phyloP scores from a whole-genome alignment of 441 rosid species.

The Isatis lusitanica region DNA sequence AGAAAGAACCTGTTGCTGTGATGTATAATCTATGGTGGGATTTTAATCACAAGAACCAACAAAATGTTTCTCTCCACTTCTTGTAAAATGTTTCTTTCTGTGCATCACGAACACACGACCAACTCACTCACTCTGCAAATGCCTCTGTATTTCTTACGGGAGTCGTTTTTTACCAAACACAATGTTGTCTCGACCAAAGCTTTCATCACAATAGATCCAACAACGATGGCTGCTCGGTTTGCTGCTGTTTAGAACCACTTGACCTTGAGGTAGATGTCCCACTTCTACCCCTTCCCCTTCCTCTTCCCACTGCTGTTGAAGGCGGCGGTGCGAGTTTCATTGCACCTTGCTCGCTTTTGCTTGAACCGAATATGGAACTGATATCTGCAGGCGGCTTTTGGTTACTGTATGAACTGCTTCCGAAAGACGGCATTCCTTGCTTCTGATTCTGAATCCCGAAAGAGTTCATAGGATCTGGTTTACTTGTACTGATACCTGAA shows the following conservation, averaged over 20 bases:
- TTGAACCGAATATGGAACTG: slow-evolving; percentile 71
- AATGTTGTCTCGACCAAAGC: not conserved
- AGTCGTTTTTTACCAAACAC: slow-evolving; percentile 1
- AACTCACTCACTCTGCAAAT: slow-evolving; percentile 10
- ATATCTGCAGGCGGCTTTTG: slow-evolving; percentile 57
- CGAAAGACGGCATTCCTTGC: slow-evolving; percentile 44
- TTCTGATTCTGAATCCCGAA: slow-evolving; percentile 58
- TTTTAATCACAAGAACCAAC: slow-evolving; percentile 15
- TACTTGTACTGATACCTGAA: slow-evolving; percentile 40
- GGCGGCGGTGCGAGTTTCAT: slow-evolving; percentile 89
- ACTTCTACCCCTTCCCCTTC: slow-evolving; percentile 73
- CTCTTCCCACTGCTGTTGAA: slow-evolving; percentile 67
- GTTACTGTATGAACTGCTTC: slow-evolving; percentile 34
- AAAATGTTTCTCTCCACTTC: slow-evolving; percentile 5
- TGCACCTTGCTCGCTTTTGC: slow-evolving; percentile 57
- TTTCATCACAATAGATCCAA: slow-evolving; percentile 65
- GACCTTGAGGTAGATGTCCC: slow-evolving; percentile 43
- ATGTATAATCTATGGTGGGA: not conserved
- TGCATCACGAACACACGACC: slow-evolving; percentile 1
- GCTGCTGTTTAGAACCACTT: slow-evolving; percentile 46
- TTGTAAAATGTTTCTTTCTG: not conserved
- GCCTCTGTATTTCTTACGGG: no score
- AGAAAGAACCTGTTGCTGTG: slow-evolving; percentile 16
- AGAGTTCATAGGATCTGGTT: slow-evolving; percentile 45
- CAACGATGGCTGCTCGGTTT: slow-evolving; percentile 57